Evolutionary conservation across 2,329 filamentous ascomycete species (phyloP), one percentile per base, ranked within the genome.

Genomic region (Torrubiellomyces zombiae): DNA sequence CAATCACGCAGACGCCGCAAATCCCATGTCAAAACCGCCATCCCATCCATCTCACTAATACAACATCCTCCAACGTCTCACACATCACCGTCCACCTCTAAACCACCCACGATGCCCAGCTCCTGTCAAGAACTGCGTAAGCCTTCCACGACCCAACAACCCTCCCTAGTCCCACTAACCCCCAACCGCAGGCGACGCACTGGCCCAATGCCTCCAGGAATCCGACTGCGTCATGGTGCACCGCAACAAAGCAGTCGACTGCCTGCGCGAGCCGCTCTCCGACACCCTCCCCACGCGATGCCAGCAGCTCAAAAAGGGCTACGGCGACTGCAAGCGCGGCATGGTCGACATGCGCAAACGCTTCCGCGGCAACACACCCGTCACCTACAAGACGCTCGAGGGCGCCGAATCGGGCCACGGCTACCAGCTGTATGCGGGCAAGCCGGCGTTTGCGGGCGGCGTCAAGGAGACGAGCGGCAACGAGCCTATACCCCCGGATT

Each of bases 341-440:
- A 72, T 92, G 71, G 78, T 95, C 39, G 89, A 98, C 51, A 98
- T 98, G 89, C 80, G 89, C 50, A 95, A 95, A 59, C 77, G 89
- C 17, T 95, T 98, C 55, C 71, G 89, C 28, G 89, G 89, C 30
- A 95, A 95, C 58, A 71, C 82, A 49, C 83, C 89, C 27, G 74
- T 92, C 36, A 63, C 70, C 14, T 68, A 76, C 36, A 61, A 58
- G 43, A 54, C 60, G 30, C 55, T 72, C 39, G 63, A 72, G 44
- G 33, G 38, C 26, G 50, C 33, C 28, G 73, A 80, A 37, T 56
- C 57, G 8, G 60, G 58, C 33, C 54, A 58, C 27, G 64, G 67
- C 4, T 68, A 73, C 44, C 75, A 89, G 56, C 51, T 92, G 37
- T 92, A 92, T 49, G 80, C 74, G 10, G 82, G 82, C 16, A 71